These are phyloP conservation scores for Eucalyptus cloeziana DNA, from an alignment of 345 rosid species.

Conservation along the genomic window DNA sequence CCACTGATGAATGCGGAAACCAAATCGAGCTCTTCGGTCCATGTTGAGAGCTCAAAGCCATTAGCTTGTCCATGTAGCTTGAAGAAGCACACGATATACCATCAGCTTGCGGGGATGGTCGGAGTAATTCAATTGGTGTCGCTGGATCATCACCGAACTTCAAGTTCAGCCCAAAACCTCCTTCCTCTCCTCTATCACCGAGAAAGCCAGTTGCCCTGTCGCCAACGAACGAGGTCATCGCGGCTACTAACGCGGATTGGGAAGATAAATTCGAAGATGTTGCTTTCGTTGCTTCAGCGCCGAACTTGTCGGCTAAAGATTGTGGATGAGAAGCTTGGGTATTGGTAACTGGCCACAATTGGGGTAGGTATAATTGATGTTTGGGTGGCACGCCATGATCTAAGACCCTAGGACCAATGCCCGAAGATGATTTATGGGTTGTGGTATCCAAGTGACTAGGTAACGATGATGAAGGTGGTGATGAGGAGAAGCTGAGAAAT, in stretches of 20 bases:
- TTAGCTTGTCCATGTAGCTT: conserved; percentile 2
- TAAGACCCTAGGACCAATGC: background rate
- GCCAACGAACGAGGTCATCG: conserved; percentile 13
- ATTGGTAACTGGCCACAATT: background rate
- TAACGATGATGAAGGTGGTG: background rate
- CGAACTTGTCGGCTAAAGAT: conserved; percentile 4
- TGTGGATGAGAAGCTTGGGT: background rate
- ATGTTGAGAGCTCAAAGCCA: background rate
- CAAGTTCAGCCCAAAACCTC: background rate
- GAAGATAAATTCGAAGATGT: conserved; percentile 19
- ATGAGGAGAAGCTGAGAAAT: conserved; percentile 21
- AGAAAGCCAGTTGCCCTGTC: background rate
- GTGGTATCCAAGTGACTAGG: background rate
- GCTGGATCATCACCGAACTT: background rate
- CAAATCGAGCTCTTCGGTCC: background rate
- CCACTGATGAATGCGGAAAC: background rate
- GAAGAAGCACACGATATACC: background rate
- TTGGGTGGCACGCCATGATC: background rate
- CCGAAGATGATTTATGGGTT: background rate
- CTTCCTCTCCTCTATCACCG: background rate
- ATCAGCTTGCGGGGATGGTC: background rate
- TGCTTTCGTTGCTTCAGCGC: conserved; percentile 12
- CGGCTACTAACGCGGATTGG: conserved; percentile 20
- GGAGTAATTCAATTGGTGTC: background rate
- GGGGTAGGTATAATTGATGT: background rate